Conservation (phyloP, 371 early-diverging fungal species). For the Mucor velutinosus region DNA sequence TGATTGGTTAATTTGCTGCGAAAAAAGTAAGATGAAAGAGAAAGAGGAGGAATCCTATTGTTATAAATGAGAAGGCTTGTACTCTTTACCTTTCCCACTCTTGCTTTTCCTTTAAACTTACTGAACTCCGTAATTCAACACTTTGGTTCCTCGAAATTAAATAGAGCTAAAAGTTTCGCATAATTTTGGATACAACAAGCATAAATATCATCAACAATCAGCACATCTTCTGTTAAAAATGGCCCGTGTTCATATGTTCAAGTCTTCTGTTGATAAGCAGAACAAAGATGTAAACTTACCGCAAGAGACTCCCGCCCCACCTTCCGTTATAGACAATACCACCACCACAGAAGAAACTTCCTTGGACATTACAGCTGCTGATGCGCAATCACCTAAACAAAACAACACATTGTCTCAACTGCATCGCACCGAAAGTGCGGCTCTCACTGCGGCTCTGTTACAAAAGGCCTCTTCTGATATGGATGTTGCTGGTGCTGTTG, state of each 20-base stretch:
- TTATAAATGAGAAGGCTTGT: slow-evolving; percentile 12
- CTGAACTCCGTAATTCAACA: slow-evolving; percentile 9
- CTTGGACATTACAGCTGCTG: slow-evolving; percentile 1
- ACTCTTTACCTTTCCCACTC: slow-evolving; percentile 6
- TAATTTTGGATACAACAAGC: slow-evolving; percentile 10
- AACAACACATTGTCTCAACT: not conserved
- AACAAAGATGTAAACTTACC: not conserved
- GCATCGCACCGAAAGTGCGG: slow-evolving; percentile 17
- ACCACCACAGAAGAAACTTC: not conserved
- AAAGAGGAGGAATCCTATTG: not conserved
- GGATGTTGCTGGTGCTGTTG: slow-evolving; percentile 39
- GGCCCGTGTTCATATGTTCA: slow-evolving; percentile 32
- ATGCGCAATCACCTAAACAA: slow-evolving; percentile 1
- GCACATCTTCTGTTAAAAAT: slow-evolving; percentile 9
- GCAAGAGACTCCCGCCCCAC: slow-evolving; percentile 12
- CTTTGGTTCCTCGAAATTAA: slow-evolving; percentile 9
- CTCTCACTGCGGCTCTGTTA: slow-evolving; percentile 31
- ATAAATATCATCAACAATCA: not conserved
- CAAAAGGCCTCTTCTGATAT: slow-evolving; percentile 26
- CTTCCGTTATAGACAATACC: not conserved
- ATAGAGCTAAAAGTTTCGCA: not conserved
- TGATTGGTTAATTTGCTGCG: slow-evolving; percentile 1
- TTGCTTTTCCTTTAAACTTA: slow-evolving; percentile 14
- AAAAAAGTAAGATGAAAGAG: not conserved
- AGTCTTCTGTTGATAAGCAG: slow-evolving; percentile 16